Evolutionary conservation across 139 green algal species (phyloP).

Genomic region (Chlamydomonas eustigma): DNA sequence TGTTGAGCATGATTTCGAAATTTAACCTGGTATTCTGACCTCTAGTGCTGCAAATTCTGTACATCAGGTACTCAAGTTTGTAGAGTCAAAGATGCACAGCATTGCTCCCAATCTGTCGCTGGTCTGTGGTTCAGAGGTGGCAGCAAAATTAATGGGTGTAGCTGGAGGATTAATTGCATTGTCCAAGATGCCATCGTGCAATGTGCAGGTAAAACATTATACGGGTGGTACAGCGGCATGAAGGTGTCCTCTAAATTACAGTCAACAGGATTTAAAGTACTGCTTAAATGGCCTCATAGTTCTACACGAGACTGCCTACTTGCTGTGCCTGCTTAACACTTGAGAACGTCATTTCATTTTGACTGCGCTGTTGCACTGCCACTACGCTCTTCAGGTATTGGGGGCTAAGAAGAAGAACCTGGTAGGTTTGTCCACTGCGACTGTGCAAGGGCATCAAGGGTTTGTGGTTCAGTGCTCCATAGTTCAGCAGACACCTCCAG

Average conservation of each 20-base stretch:
- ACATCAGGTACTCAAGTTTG: conserved; percentile 71
- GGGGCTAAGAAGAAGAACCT: conserved; percentile 83
- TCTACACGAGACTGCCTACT: no score
- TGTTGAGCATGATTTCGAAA: no score
- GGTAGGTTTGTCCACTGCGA: conserved; percentile 72
- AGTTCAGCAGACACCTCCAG: conserved; percentile 63
- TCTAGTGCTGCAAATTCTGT: no score
- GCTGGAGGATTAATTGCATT: conserved; percentile 84
- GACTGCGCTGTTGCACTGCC: no score
- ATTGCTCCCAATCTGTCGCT: conserved; percentile 94
- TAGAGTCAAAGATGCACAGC: conserved; percentile 81
- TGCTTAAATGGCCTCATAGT: no score
- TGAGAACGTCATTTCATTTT: no score
- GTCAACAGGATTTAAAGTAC: no score
- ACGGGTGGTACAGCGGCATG: no score
- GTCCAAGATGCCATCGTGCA: conserved; percentile 90
- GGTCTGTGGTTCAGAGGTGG: conserved; percentile 82
- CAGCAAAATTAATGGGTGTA: conserved; percentile 88
- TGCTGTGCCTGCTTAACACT: no score
- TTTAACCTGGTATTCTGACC: no score
- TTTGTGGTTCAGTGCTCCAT: conserved; percentile 49
- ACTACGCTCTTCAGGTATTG: no score
- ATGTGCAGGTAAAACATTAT: conserved; percentile 81
- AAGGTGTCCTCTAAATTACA: no score
- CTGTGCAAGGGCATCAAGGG: conserved; percentile 60